Base-by-base conservation (phyloP, 2,329 filamentous ascomycete species). In the Colletotrichum noveboracense region DNA sequence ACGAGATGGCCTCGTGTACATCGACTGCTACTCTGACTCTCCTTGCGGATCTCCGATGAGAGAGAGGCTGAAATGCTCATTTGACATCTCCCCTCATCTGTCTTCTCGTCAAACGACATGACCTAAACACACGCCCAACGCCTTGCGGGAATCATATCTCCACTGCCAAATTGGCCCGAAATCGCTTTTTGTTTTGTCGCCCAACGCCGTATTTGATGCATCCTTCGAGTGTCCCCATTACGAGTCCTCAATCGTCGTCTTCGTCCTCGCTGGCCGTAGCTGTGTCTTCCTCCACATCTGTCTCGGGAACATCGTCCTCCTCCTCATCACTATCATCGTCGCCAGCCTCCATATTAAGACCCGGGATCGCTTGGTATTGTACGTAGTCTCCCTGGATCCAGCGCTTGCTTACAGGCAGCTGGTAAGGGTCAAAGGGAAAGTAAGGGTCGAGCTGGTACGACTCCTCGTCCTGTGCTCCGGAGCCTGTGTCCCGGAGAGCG, bases 401-500 rank as follows among this genome's bases (percentile, higher is more conserved):
- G 75, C 92, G 90, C 84, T 94, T 95, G 83, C 96, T 98, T 79
- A 92, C 88, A 1, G 96, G 96, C 66, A 99, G 88, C 80, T 96
- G 94, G 84, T 98, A 99, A 4, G 97, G 97, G 82, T 99, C 97
- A 81, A 99, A 99, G 0, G 97, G 97, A 81, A 98, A 99, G 83
- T 98, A 98, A 0, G 96, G 94, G 79, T 98, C 96, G 3, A 99
- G 90, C 84, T 98, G 94, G 80, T 96, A 93, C 80, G 92, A 94
- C 77, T 93, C 92, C 79, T 98, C 95, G 74, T 94, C 94, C 70
- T 93, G 90, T 16, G 85, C 83, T 66, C 89, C 85, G 66, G 85
- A 84, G 8, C 88, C 88, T 7, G 89, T 84, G 79, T 91, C 91
- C 76, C 89, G 89, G 38, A 91, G 86, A 1, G 87, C 88, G 13